Evolutionary conservation across 768 basidiomycete species (phyloP), one percentile per base, ranked within the genome.

Genomic region (Mycena galericulata): DNA sequence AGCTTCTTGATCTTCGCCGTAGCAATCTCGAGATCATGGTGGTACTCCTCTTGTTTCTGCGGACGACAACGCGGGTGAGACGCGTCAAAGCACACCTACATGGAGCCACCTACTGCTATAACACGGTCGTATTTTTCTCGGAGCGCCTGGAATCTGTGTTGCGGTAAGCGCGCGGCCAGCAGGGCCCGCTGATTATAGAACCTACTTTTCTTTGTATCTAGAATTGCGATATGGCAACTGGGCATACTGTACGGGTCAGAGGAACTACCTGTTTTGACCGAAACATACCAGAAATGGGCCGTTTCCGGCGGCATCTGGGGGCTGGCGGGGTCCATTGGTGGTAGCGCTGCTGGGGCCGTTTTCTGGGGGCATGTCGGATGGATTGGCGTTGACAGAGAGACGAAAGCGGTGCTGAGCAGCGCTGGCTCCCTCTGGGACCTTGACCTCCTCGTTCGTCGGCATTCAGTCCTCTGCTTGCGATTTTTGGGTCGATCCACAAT

Each of bases 81-180:
- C 56, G 64, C 53, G 53, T 38, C 20, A 41, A 45, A 34, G 30
- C 12, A 5, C 10, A 15, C 30, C 26, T 3, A 57, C 2, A 22
- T 14, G 12, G 4, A 24, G 36, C 15, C 17, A 80, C 84, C 43
- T 69, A 86, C 86, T 46, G 75, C 69, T 17, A 76, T 80, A 18
- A 83, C 83, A 56, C 79, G 80, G 45, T 86, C 85, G 60, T 84
- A 87, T 68, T 79, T 82, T 65, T 85, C 84, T 45, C 84, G 78
- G 74, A 86, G 77, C 38, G 74, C 73, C 54, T 84, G 83, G 73
- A 85, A 87, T 73, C 86, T 87, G 66, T 10, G 32, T n/a, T 15
- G 24, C 20, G n/a, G 32, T 62, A 32, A 55, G 58, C 14, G 12
- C 24, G 22, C 36, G 5, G 49, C 36, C 26, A 38, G 36, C 24